Evolutionary conservation across 352 stramenopile genomes (phyloP), one percentile per base, ranked within the genome.

Genomic region (Phytophthora cryptogea): DNA sequence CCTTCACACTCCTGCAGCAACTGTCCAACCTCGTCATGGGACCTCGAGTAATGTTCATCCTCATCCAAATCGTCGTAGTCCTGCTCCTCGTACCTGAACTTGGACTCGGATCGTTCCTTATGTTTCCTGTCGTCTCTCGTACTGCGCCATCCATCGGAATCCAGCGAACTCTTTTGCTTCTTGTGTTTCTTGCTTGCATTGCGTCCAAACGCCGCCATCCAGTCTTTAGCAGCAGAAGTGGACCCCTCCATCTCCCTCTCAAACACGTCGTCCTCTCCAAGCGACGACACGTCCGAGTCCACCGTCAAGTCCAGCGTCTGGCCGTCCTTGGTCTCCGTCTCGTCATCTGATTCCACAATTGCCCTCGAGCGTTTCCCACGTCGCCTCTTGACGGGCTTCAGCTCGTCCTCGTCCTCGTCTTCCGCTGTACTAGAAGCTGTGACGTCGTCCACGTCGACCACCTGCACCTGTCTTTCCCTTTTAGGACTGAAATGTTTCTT

Each of bases 1-100:
- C 54, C 63, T 52, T 86, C 76, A 52, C 83, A 92, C 33, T 90
- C 80, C 43, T 72, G 61, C 45, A 92, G 55, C 28, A 92, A 31
- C 44, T 89, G 70, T 4, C 80, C 79, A 16, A 92, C 79, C 56
- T 92, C 80, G 56, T 88, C 83, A 58, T 91, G 81, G 4, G 81
- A 78, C 20, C 78, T 70, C 57, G 68, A 66, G 30, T 76, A 73
- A 51, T 88, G 68, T 20, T 76, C 74, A 17, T 81, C 72, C 48
- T 89, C 74, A 35, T 71, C 59, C 28, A 52, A 76, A 13, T 76
- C 76, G 61, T 76, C 72, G 31, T 68, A 61, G 17, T 68, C 55
- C 11, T 31, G 49, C 9, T 57, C 58, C 27, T 66, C 40, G 39
- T 52, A 37, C 10, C 3, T 44, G 23, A 66, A 51, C 27, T n/a